Evolutionary conservation across 2,329 filamentous ascomycete species (phyloP).

Genomic region (Arthrobotrys entomopaga): DNA sequence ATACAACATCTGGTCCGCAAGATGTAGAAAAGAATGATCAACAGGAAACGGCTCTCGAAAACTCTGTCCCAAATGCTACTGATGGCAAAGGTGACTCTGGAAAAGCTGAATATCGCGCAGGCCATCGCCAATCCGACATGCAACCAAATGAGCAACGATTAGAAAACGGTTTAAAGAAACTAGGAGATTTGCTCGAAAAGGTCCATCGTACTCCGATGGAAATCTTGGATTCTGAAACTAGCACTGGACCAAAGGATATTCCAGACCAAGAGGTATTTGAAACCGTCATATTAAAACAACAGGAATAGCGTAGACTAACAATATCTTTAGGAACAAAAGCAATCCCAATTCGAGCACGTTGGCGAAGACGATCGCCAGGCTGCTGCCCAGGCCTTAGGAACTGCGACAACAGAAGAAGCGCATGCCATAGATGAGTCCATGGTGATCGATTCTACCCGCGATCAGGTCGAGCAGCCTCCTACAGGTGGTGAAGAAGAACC

Average conservation of each 20-base stretch:
- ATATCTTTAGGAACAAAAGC: constrained; percentile 71
- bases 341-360: constrained; percentile 92
- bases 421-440: constrained; percentile 87
- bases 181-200: constrained; percentile 89
- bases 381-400: constrained; percentile 92
- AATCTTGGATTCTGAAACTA: constrained; percentile 73
- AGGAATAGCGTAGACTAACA: constrained; percentile 6
- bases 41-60: constrained; percentile 48
- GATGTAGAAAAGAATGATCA: constrained; percentile 56
- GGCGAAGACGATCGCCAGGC: constrained; percentile 81
- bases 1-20: constrained; percentile 55
- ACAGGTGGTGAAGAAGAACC: constrained; percentile 62
- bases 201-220: constrained; percentile 91
- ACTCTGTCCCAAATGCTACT: constrained; percentile 39
- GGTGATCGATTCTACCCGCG: constrained; percentile 77
- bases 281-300: neutral
- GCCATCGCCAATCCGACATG: constrained; percentile 50
- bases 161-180: constrained; percentile 85
- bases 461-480: constrained; percentile 60
- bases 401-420: constrained; percentile 86
- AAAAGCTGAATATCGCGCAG: constrained; percentile 41
- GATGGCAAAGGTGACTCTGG: constrained; percentile 41
- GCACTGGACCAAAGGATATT: constrained; percentile 67
- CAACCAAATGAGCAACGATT: constrained; percentile 60
- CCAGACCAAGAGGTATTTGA: constrained; percentile 59